Evolutionary conservation across 768 basidiomycete genomes (phyloP).

Genomic region (Lentinula raphanica): DNA sequence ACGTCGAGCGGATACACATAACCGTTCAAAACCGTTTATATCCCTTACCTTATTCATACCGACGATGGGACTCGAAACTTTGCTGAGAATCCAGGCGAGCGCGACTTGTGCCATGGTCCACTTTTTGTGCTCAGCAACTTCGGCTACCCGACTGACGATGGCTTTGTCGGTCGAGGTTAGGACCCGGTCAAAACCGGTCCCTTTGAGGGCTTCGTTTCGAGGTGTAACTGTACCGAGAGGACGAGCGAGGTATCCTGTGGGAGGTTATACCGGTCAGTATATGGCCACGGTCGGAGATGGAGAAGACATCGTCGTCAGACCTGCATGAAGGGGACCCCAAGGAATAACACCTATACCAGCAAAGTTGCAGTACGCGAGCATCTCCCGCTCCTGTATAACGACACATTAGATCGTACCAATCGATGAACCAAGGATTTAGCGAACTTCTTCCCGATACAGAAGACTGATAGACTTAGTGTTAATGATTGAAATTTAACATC

Average conservation of each 20-base stretch:
- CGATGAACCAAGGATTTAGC: conserved; percentile 15
- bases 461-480: conserved; percentile 25
- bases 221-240: not conserved
- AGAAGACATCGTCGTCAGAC: too few relatives aligned
- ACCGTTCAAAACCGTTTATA: not conserved
- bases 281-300: not conserved
- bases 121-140: conserved; percentile 18
- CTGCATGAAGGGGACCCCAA: conserved; percentile 33
- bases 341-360: conserved; percentile 36
- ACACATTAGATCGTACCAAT: not conserved
- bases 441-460: conserved; percentile 40
- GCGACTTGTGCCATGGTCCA: conserved; percentile 21
- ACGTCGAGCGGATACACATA: not conserved
- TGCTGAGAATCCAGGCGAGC: conserved; percentile 24
- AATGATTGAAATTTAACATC: not conserved
- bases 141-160: conserved; percentile 14
- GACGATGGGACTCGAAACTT: conserved; percentile 13
- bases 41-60: conserved; percentile 1
- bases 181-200: conserved; percentile 11
- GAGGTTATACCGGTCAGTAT: not conserved
- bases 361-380: conserved; percentile 24
- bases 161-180: conserved; percentile 1
- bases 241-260: not conserved
- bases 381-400: conserved; percentile 28
- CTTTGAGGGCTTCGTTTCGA: not conserved